These are phyloP conservation scores for Ophiostoma sp. DNA, from an alignment of 2,329 filamentous ascomycete species.

Conservation along the genomic window DNA sequence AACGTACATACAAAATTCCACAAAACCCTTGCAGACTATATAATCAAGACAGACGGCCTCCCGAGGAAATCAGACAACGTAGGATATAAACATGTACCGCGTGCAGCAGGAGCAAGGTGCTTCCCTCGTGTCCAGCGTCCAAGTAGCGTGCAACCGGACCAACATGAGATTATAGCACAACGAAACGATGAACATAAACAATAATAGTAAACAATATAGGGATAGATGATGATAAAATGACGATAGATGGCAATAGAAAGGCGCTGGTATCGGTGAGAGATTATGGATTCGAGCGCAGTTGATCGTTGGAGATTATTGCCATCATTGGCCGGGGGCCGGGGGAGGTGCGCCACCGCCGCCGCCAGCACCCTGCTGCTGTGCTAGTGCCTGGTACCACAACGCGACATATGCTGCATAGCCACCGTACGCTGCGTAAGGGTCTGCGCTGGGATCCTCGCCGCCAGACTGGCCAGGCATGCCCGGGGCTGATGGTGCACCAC, in stretches of 20 bases:
- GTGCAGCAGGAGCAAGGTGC: too few relatives aligned
- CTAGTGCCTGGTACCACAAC: constrained; percentile 70
- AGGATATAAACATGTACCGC: neutral
- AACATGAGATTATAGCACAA: too few relatives aligned
- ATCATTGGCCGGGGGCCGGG: constrained; percentile 19
- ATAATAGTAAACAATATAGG: neutral
- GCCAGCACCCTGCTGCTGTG: constrained; percentile 30
- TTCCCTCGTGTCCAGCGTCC: too few relatives aligned
- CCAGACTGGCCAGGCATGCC: constrained; percentile 38
- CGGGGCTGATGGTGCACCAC: constrained; percentile 45
- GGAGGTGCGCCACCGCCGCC: constrained; percentile 20
- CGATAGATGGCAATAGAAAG: neutral
- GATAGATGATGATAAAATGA: neutral
- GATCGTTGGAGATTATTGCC: neutral
- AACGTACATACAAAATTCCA: neutral
- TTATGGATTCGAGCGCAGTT: too few relatives aligned
- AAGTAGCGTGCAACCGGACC: too few relatives aligned
- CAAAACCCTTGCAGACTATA: neutral
- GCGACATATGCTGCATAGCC: constrained; percentile 76
- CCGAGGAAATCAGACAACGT: neutral
- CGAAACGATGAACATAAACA: too few relatives aligned
- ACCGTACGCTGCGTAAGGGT: constrained; percentile 75
- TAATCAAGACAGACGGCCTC: neutral
- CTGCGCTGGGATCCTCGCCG: constrained; percentile 48
- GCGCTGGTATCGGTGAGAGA: too few relatives aligned